Percentiles rank a stretch among this genome's conserved stretches.
Conservation (phyloP, 331 rosid genomes). For the Spiraea crenata region DNA sequence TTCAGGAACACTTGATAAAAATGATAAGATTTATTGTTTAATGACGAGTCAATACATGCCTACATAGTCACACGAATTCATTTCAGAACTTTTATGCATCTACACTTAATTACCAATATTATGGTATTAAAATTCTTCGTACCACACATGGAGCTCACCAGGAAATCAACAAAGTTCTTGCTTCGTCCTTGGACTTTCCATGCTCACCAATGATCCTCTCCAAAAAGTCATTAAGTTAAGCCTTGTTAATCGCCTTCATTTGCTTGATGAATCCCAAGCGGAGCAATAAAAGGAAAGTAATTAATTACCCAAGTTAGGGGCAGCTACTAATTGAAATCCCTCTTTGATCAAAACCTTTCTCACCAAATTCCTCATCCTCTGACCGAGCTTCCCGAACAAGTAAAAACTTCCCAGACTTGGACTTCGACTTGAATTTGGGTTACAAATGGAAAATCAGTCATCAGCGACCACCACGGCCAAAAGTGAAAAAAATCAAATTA, state of each 20-base stretch:
- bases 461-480: too few relatives aligned
- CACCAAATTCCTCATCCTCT: not conserved
- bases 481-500: too few relatives aligned
- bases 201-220: conserved; percentile 54
- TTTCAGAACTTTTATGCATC: too few relatives aligned
- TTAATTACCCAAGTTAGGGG: too few relatives aligned
- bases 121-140: conserved; percentile 4
- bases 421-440: too few relatives aligned
- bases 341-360: conserved; percentile 12
- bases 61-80: too few relatives aligned
- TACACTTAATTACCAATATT: too few relatives aligned
- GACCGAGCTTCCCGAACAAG: conserved; percentile 28
- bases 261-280: conserved; percentile 46
- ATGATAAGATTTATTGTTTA: too few relatives aligned
- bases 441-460: too few relatives aligned
- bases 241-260: conserved; percentile 11
- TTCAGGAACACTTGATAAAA: too few relatives aligned
- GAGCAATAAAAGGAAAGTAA: conserved; percentile 13
- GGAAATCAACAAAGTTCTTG: conserved; percentile 54
- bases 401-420: too few relatives aligned
- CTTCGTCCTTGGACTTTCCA: conserved; percentile 16
- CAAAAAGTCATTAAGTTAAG: conserved; percentile 37
- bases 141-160: conserved; percentile 45
- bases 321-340: not conserved
- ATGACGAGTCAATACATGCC: too few relatives aligned